Evolutionary conservation across 257 asterid genomes (phyloP), one percentile per base, ranked within the genome.

Genomic region (Orobanche coerulescens): DNA sequence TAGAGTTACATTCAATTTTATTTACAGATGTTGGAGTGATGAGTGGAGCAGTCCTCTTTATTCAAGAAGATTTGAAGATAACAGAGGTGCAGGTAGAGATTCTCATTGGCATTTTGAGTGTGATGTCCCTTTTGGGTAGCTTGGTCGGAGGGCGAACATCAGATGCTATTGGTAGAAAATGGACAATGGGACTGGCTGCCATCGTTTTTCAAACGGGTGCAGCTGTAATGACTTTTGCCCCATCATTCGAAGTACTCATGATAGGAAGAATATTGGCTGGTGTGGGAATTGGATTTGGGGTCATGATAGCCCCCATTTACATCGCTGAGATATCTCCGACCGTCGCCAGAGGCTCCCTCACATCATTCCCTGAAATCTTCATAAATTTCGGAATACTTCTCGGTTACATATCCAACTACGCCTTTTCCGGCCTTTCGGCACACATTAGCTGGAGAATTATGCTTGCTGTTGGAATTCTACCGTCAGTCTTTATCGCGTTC

Each of bases 101-200:
- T 44, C 84, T 91, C 2, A 76, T 91, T 7, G 98, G 98, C 18
- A 73, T 85, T 68, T 58, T 91, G 59, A 91, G 98, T 63, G 75
- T 91, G 18, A 42, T 91, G 75, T 91, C 98, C 10, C 89, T 91
- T 24, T 34, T 91, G 28, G 98, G 98, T 9, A 88, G 92, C 69
- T 80, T 91, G 51, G 85, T 54, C 22, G 98, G 96, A 0, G 96
- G 96, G 36, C 77, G 90, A 78, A 78, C 91, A 36, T 85, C 98
- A 0, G 98, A 91, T 18, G 85, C 87, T 16, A 70, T 91, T 18
- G 98, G 98, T 33, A 70, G 96, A 64, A 91, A 91, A 74, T 88
- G 96, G 96, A 84, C 98, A 0, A 91, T 91, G 95, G 98, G 88
- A 0, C 72, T 91, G 2, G 96, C 95, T 36, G 95, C 96, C 59